Base-by-base conservation (phyloP, 2,329 filamentous ascomycete species). In the Cytospora piceae region DNA sequence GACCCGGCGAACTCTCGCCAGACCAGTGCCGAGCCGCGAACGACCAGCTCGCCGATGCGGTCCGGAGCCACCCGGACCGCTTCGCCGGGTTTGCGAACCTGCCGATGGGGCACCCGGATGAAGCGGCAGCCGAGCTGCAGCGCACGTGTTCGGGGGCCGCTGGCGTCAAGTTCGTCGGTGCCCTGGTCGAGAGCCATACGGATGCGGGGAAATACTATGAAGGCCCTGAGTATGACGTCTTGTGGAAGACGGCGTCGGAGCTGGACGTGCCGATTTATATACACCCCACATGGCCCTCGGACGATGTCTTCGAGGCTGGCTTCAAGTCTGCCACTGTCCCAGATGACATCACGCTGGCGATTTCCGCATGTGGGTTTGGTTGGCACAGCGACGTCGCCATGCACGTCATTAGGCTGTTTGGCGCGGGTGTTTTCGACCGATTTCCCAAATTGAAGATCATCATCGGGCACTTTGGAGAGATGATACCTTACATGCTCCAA, bases 401-500 rank as follows among this genome's bases (percentile, higher is more conserved):
- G 37, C 81, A 82, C 58, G 69, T 85, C 9, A 69, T 85, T 20
- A 75, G 78, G 15, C 77, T 88, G 2, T 87, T 79, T 69, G 80
- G 82, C 1, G 75, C 78, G 0, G 84, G 84, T 1, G 70, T 87
- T 1, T 88, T 88, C 67, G 85, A 87, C 71, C 74, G 77, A 4
- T 82, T 81, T 53, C 84, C 85, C 0, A 74, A 71, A 24, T 71
- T 88, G 11, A 86, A 87, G 70, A 76, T 88, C 56, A 75, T 87
- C 4, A 72, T 86, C 37, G 82, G 82, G 0, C 83, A 86, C 73
- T 79, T 83, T 76, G 78, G 82, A 31, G 81, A 82, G 74, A 76
- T 82, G 77, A 69, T 87, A 0, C 85, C 86, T 0, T 86, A 83
- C 61, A 80, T 83, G 74, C 73, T 87, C 17, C 80, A 85, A 52